A percentile compares a stretch with the other conserved stretches of the same genome.
Conservation (phyloP, 129 eudicot genomes). For the Solidago caesia region DNA sequence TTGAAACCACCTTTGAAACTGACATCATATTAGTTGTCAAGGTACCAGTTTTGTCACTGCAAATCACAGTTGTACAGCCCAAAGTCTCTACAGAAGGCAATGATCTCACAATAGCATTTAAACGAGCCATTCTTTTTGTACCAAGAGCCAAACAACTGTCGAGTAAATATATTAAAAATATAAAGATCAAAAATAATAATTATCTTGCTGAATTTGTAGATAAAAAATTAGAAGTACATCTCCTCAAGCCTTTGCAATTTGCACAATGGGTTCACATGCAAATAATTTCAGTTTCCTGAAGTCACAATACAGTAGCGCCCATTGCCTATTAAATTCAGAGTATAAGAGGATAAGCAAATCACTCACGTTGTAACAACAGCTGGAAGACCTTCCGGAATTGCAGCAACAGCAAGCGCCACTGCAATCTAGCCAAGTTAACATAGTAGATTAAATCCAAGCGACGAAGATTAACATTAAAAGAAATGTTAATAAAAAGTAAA, state of each 20-base stretch:
- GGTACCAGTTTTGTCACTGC: slow-evolving; percentile 99
- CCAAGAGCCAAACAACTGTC: slow-evolving; percentile 98
- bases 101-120: slow-evolving; percentile 97
- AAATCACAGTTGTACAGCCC: slow-evolving; percentile 97
- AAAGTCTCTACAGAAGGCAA: slow-evolving; percentile 98
- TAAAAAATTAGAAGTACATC: slow-evolving; percentile 6
- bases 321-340: not conserved
- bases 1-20: slow-evolving; percentile 68
- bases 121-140: slow-evolving; percentile 97
- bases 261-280: not conserved
- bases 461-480: not conserved
- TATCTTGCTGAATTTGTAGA: not conserved
- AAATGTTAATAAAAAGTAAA: not conserved
- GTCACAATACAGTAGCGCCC: slow-evolving; percentile 10
- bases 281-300: slow-evolving; percentile 11
- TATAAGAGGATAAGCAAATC: slow-evolving; percentile 5
- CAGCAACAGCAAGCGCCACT: slow-evolving; percentile 99
- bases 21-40: slow-evolving; percentile 99
- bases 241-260: not conserved
- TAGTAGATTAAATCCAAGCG: not conserved
- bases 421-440: slow-evolving; percentile 65
- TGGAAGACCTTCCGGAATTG: slow-evolving; percentile 99
- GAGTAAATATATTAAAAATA: not conserved
- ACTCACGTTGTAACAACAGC: slow-evolving; percentile 99
- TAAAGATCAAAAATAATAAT: slow-evolving; percentile 10